Conservation (phyloP, 306 rosid genomes). For the Malus fusca region DNA sequence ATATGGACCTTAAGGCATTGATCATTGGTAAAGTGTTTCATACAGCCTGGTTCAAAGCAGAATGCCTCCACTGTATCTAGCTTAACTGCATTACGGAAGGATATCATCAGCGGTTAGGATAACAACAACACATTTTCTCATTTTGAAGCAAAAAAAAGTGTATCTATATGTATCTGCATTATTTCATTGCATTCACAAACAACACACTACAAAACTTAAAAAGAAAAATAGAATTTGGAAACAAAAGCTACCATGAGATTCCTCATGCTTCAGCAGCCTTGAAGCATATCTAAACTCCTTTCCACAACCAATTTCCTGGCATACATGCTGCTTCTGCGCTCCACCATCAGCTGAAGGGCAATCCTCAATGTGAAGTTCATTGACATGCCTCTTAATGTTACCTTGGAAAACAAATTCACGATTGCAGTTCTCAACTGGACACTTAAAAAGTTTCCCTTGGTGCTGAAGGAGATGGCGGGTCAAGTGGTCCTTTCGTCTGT, state of each 20-base stretch:
- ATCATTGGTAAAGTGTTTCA: conserved; percentile 53
- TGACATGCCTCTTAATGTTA: conserved; percentile 52
- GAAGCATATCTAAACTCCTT: conserved; percentile 62
- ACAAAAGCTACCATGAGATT: conserved; percentile 55
- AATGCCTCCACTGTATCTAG: conserved; percentile 56
- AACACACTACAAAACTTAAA: background rate
- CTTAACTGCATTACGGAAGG: conserved; percentile 40
- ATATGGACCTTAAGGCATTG: conserved; percentile 61
- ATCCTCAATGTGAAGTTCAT: conserved; percentile 41
- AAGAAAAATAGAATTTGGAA: background rate
- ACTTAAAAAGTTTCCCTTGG: conserved; percentile 50
- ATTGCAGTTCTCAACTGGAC: conserved; percentile 55
- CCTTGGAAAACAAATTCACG: conserved; percentile 36
- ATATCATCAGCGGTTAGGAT: conserved; percentile 6
- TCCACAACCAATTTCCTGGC: conserved; percentile 66
- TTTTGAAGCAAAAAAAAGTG: background rate
- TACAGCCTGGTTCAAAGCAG: conserved; percentile 64
- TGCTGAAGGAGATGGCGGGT: conserved; percentile 64
- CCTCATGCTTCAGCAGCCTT: conserved; percentile 47
- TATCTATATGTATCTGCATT: background rate
- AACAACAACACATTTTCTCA: background rate
- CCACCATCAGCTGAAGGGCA: conserved; percentile 8
- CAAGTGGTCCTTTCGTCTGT: conserved; percentile 82
- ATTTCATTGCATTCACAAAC: background rate
- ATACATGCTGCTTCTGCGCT: conserved; percentile 38